Evolutionary conservation across 2,329 filamentous ascomycete species (phyloP).

Genomic region (Phyllosticta citrichinensis): DNA sequence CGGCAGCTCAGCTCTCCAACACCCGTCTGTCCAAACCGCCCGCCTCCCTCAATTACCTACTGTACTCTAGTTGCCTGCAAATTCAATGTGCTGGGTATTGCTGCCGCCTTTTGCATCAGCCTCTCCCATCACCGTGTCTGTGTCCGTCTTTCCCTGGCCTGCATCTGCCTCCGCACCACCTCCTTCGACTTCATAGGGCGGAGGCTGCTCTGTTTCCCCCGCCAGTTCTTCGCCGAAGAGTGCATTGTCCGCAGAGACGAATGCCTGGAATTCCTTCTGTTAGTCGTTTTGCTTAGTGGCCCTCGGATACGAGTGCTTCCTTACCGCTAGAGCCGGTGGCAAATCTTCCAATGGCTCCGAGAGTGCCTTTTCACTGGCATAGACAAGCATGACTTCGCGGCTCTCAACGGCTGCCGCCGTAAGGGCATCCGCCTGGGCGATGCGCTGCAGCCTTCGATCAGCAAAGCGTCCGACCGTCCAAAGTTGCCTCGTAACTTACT

Average conservation of each 20-base stretch:
- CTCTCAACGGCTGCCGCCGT: constrained; percentile 43
- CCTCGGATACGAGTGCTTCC: neutral
- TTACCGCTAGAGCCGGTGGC: constrained; percentile 12
- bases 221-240: constrained; percentile 23
- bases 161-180: neutral
- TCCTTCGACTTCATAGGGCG: neutral
- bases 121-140: neutral
- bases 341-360: neutral
- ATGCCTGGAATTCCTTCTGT: constrained; percentile 18
- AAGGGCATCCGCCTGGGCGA: constrained; percentile 45
- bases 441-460: constrained; percentile 16
- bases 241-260: constrained; percentile 41
- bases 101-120: neutral
- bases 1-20: neutral
- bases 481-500: neutral
- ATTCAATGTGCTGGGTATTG: constrained; percentile 6
- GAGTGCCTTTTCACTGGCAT: constrained; percentile 40
- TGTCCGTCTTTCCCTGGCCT: constrained; percentile 1
- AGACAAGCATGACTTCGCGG: constrained; percentile 46
- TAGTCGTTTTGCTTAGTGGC: neutral
- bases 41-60: neutral
- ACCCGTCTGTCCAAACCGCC: neutral
- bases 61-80: neutral
- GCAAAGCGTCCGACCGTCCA: neutral
- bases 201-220: constrained; percentile 6